phyloP scores from a whole-genome alignment of 371 early-diverging fungal genomes.

The Haplosporangium sp. region DNA sequence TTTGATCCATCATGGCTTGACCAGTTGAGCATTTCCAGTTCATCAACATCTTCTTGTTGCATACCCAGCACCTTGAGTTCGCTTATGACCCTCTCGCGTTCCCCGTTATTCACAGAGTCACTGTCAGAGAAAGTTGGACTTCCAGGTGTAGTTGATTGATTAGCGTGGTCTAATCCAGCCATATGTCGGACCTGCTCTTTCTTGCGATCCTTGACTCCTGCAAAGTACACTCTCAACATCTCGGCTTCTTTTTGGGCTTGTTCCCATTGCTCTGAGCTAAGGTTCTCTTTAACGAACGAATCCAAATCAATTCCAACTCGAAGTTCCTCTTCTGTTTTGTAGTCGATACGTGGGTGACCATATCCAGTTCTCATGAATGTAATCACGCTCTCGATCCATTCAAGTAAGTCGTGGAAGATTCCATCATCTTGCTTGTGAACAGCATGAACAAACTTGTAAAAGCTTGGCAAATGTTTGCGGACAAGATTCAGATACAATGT shows the following conservation, averaged over 20 bases:
- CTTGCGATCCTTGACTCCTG: slow-evolving; percentile 38
- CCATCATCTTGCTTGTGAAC: slow-evolving; percentile 68
- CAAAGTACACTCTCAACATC: slow-evolving; percentile 27
- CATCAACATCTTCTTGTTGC: slow-evolving; percentile 51
- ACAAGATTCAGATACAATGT: slow-evolving; percentile 60
- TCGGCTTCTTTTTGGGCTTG: slow-evolving; percentile 40
- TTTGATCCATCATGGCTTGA: slow-evolving; percentile 5
- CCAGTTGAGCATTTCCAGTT: slow-evolving; percentile 43
- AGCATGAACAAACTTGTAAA: slow-evolving; percentile 72
- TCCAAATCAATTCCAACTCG: slow-evolving; percentile 36
- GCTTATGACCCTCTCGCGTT: slow-evolving; percentile 12
- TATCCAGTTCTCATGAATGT: slow-evolving; percentile 54
- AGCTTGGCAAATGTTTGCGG: slow-evolving; percentile 64
- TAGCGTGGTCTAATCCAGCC: slow-evolving; percentile 42
- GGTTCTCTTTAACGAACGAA: slow-evolving; percentile 22
- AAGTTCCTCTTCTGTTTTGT: slow-evolving; percentile 34
- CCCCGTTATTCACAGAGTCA: not conserved
- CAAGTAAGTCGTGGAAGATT: slow-evolving; percentile 57
- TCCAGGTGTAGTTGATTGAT: not conserved
- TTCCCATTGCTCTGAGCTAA: slow-evolving; percentile 18
- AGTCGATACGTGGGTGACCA: slow-evolving; percentile 20
- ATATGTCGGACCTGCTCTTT: slow-evolving; percentile 42
- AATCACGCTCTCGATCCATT: slow-evolving; percentile 59
- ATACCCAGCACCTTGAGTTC: slow-evolving; percentile 39
- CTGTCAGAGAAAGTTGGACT: not conserved